Base-by-base conservation (phyloP, 2,329 filamentous ascomycete species). In the Aspergillus vadensis region DNA sequence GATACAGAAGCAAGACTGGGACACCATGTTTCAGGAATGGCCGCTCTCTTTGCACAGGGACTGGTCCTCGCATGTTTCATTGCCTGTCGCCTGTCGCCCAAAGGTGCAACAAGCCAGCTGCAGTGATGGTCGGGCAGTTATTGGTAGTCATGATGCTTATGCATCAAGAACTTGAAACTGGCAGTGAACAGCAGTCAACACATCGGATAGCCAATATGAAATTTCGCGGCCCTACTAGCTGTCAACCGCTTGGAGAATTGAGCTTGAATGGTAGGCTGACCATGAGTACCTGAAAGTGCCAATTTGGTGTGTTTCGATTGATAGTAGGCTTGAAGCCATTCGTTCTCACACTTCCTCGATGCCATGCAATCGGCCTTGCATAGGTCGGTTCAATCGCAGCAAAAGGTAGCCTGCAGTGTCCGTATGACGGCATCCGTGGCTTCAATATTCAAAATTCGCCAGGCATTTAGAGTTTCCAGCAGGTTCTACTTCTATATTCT, bases 41-140 rank as follows among this genome's bases (percentile, higher is more conserved):
- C 69, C 82, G 43, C 72, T 57, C 3, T 67, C 81, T 32, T 36
- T 72, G 72, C 61, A 82, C 80, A 25, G 70, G 67, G 68, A 75
- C 80, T 6, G 78, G 78, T 4, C 70, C 78, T 44, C 74, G 78
- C 6, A 71, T 83, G 17, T 69, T 50, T 50, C 47, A 50, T 17
- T 50, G 7, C n/a, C 47, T 19, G 47, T 77, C 51, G 76, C 82
- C 15, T 19, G 47, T 77, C 50, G 76, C 82, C 15, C 78, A 79
- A 70, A 79, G 78, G 36, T 81, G 78, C 63, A 81, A 82, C 57
- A 78, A 65, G 79, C 79, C 47, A 79, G 78, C 8, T 82, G 77
- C 61, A 80, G 80, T 62, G 76, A 83, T 43, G 80, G 82, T 63
- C 83, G 81, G 81, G 77, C 77, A 25, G 80, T 83, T 27, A 82